These are phyloP conservation scores for Pyrenochaeta sp. DNA, from an alignment of 2,329 filamentous ascomycete genomes.

Conservation along the genomic window DNA sequence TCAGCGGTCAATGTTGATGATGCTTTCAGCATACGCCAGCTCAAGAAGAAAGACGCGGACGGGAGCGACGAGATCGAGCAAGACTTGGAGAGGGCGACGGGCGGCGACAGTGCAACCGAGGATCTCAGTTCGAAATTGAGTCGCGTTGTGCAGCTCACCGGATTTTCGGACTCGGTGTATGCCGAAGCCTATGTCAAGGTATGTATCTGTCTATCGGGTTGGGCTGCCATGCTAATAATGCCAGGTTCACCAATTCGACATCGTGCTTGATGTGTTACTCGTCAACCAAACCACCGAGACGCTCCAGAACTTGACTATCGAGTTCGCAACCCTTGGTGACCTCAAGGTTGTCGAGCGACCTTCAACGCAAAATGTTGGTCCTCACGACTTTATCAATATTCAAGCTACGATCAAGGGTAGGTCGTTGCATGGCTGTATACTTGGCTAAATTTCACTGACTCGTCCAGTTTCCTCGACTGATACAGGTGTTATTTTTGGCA, in stretches of 20 bases:
- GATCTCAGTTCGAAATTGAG: conserved; percentile 93
- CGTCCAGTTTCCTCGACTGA: conserved; percentile 86
- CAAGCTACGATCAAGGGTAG: conserved; percentile 99
- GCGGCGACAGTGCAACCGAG: conserved; percentile 83
- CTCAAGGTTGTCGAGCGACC: conserved; percentile 97
- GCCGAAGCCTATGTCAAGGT: conserved; percentile 98
- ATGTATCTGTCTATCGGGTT: background rate
- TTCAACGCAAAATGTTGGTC: conserved; percentile 92
- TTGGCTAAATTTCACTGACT: conserved; percentile 13
- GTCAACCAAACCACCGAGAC: conserved; percentile 98
- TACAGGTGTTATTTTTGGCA: conserved; percentile 98
- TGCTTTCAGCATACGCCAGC: conserved; percentile 88
- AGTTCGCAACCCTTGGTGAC: conserved; percentile 97
- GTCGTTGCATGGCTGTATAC: conserved; percentile 52
- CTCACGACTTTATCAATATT: conserved; percentile 97
- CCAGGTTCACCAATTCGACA: conserved; percentile 90
- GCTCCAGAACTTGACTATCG: conserved; percentile 93
- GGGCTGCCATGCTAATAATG: conserved; percentile 13
- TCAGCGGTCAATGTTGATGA: conserved; percentile 95
- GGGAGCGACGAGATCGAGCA: conserved; percentile 85
- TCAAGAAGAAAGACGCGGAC: conserved; percentile 85
- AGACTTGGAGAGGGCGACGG: conserved; percentile 92
- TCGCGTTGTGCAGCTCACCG: conserved; percentile 94
- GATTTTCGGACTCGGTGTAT: conserved; percentile 97
- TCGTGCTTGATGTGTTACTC: conserved; percentile 92